Percentiles rank a stretch among this genome's conserved stretches.
Evolutionary conservation across 805 yeast species (phyloP).

Genomic region (Blastobotrys peoriensis): DNA sequence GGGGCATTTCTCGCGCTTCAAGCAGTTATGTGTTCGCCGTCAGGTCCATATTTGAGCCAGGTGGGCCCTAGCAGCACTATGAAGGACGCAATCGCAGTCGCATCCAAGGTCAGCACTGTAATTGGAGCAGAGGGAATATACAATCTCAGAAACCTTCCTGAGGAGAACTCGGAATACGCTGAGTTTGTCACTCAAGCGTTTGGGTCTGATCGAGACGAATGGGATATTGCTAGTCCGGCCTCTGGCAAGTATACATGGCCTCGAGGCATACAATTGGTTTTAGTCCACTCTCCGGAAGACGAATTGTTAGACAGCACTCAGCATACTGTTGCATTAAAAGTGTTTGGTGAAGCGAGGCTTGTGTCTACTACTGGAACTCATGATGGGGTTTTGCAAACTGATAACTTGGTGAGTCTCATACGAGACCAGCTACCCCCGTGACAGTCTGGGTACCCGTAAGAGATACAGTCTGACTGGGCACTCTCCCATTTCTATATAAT

Average conservation of each 20-base stretch:
- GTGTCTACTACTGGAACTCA: constrained; percentile 51
- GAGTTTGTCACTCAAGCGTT: constrained; percentile 59
- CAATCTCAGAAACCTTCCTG: constrained; percentile 43
- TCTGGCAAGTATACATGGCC: constrained; percentile 5
- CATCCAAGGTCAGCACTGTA: constrained; percentile 8
- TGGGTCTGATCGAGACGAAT: constrained; percentile 26
- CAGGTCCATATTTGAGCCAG: no score
- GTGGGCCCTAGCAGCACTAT: no score
- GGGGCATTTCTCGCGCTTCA: constrained; percentile 68
- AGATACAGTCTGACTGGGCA: no score
- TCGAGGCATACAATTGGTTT: constrained; percentile 21
- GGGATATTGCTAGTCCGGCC: constrained; percentile 23
- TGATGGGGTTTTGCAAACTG: constrained; percentile 52
- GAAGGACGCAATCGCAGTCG: no score
- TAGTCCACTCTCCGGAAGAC: constrained; percentile 61
- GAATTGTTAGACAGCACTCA: constrained; percentile 46
- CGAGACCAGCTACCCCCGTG: no score
- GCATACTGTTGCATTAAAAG: constrained; percentile 10
- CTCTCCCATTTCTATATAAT: no score
- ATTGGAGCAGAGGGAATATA: constrained; percentile 62
- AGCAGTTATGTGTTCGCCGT: constrained; percentile 19
- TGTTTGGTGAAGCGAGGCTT: constrained; percentile 10
- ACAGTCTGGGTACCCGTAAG: no score
- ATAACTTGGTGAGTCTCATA: constrained; percentile 30
- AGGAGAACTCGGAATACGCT: constrained; percentile 56